Evolutionary conservation across 2,329 filamentous ascomycete species (phyloP).

Genomic region (Aureobasidium vineae): DNA sequence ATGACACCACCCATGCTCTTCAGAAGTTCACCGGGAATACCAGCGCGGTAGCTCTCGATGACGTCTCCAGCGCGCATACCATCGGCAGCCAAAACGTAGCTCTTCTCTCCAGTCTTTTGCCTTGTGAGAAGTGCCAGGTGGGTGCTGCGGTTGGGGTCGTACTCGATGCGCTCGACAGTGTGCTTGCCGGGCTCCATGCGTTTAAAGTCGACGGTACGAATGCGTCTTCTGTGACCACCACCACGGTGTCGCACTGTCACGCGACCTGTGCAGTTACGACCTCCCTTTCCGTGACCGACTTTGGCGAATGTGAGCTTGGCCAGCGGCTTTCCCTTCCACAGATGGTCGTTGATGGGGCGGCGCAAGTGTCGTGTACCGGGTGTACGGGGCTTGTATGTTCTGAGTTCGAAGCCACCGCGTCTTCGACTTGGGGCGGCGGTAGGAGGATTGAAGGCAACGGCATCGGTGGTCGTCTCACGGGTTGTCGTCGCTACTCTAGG

Average conservation of each 20-base stretch:
- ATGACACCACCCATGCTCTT: slow-evolving; percentile 89
- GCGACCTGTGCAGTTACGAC: slow-evolving; percentile 80
- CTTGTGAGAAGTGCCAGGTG: slow-evolving; percentile 87
- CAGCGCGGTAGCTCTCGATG: slow-evolving; percentile 86
- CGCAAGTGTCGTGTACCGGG: slow-evolving; percentile 89
- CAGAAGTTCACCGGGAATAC: slow-evolving; percentile 82
- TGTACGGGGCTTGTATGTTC: slow-evolving; percentile 90
- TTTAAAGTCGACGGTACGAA: slow-evolving; percentile 86
- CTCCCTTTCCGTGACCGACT: slow-evolving; percentile 89
- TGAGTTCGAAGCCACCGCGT: slow-evolving; percentile 54
- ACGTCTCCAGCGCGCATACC: slow-evolving; percentile 89
- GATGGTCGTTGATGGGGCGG: slow-evolving; percentile 90
- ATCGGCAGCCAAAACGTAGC: slow-evolving; percentile 93
- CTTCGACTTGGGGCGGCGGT: slow-evolving; percentile 37
- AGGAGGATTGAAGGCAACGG: slow-evolving; percentile 48
- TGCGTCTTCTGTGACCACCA: slow-evolving; percentile 87
- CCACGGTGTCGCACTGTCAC: slow-evolving; percentile 90
- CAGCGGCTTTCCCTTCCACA: slow-evolving; percentile 90
- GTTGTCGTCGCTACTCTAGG: slow-evolving; percentile 29
- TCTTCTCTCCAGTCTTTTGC: slow-evolving; percentile 69
- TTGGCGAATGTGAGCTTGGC: slow-evolving; percentile 84
- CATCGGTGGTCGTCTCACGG: slow-evolving; percentile 31
- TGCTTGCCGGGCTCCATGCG: slow-evolving; percentile 78
- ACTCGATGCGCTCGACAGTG: slow-evolving; percentile 88
- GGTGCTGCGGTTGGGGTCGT: slow-evolving; percentile 88